These are phyloP conservation scores for Cylindrodendrum hubeiense DNA, from an alignment of 2,329 filamentous ascomycete genomes.

Conservation along the genomic window DNA sequence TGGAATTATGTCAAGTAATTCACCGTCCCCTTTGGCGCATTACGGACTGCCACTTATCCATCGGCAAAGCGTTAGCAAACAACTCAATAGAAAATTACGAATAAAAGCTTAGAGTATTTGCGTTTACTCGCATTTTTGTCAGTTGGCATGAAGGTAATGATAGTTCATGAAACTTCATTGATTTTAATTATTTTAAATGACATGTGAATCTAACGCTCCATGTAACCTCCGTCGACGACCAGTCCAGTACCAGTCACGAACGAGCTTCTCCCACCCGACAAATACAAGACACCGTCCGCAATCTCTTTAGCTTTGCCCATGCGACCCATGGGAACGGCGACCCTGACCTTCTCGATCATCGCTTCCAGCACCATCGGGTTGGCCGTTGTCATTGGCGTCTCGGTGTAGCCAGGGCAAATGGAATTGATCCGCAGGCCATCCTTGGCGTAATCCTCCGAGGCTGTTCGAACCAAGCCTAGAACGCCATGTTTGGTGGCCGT, in stretches of 20 bases:
- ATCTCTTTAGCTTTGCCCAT: slow-evolving; percentile 46
- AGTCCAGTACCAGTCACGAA: slow-evolving; percentile 38
- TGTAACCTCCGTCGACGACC: slow-evolving; percentile 35
- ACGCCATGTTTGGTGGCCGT: too few relatives aligned
- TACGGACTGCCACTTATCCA: too few relatives aligned
- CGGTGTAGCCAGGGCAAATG: slow-evolving; percentile 48
- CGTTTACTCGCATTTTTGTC: too few relatives aligned
- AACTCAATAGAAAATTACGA: too few relatives aligned
- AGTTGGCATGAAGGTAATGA: too few relatives aligned
- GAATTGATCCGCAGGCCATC: slow-evolving; percentile 55
- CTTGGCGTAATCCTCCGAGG: slow-evolving; percentile 57
- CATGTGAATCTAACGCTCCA: slow-evolving; percentile 22
- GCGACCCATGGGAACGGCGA: slow-evolving; percentile 44
- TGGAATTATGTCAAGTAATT: too few relatives aligned
- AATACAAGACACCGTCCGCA: slow-evolving; percentile 45
- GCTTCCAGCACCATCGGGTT: slow-evolving; percentile 43
- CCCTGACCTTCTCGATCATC: slow-evolving; percentile 38
- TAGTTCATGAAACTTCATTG: too few relatives aligned
- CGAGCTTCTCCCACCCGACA: slow-evolving; percentile 32
- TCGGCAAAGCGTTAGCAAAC: too few relatives aligned
- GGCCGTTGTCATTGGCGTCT: slow-evolving; percentile 47
- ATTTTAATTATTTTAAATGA: too few relatives aligned
- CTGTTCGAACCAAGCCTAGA: too few relatives aligned
- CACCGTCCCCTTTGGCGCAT: too few relatives aligned
- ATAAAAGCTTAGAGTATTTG: too few relatives aligned